Evolutionary conservation across 106 monocot species (phyloP).

Genomic region (Hemerocallis citrina): DNA sequence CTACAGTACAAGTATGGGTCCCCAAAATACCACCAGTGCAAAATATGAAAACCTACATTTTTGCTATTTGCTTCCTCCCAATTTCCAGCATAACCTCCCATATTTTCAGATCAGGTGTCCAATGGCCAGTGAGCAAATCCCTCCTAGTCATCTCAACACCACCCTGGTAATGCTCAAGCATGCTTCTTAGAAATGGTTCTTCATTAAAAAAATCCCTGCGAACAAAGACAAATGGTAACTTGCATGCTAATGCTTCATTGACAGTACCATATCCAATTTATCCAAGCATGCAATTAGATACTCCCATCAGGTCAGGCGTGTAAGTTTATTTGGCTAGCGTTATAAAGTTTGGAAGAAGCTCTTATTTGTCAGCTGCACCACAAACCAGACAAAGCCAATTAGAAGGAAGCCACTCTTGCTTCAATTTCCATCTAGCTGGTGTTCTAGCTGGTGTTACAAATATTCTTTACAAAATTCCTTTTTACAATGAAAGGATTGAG

Average conservation of each 20-base stretch:
- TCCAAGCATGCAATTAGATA: constrained; percentile 95
- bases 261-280: constrained; percentile 91
- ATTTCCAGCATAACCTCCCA: too few relatives aligned
- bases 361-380: constrained; percentile 79
- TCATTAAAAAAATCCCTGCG: constrained; percentile 94
- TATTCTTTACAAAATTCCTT: too few relatives aligned
- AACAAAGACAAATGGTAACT: constrained; percentile 81
- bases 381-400: constrained; percentile 91
- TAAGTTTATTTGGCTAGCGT: constrained; percentile 83
- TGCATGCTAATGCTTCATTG: constrained; percentile 87
- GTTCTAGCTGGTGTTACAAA: too few relatives aligned
- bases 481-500: too few relatives aligned
- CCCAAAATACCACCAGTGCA: too few relatives aligned
- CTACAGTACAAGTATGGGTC: too few relatives aligned
- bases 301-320: constrained; percentile 86
- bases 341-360: too few relatives aligned
- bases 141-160: constrained; percentile 95
- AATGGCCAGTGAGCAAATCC: constrained; percentile 80
- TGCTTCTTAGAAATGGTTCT: constrained; percentile 87
- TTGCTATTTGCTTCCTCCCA: too few relatives aligned
- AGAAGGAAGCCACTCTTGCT: constrained; percentile 72
- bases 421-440: constrained; percentile 86
- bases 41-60: too few relatives aligned
- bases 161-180: constrained; percentile 75
- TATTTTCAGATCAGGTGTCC: constrained; percentile 84